Evolutionary conservation across 768 basidiomycete genomes (phyloP).

Genomic region (Tylopilus subfusipes): DNA sequence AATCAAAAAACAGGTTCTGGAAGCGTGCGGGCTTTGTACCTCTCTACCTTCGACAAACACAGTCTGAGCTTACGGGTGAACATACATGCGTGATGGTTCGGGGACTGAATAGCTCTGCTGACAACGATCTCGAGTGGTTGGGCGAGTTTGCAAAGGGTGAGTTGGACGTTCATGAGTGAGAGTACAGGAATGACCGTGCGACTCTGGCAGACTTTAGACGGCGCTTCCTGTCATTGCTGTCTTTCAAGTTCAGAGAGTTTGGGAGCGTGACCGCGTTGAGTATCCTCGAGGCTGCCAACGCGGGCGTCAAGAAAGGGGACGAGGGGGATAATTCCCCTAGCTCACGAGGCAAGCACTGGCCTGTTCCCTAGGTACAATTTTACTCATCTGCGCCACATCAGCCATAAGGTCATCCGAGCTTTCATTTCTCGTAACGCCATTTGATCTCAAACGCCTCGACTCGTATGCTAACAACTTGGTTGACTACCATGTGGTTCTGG

Average conservation of each 20-base stretch:
- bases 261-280: slow-evolving; percentile 83
- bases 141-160: slow-evolving; percentile 82
- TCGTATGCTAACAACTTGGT: slow-evolving; percentile 95
- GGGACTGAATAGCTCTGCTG: slow-evolving; percentile 66
- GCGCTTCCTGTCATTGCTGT: slow-evolving; percentile 84
- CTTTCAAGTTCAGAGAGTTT: slow-evolving; percentile 95
- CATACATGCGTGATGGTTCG: slow-evolving; percentile 95
- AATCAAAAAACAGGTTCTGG: slow-evolving; percentile 69
- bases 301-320: slow-evolving; percentile 46
- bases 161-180: slow-evolving; percentile 1
- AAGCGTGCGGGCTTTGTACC: slow-evolving; percentile 91
- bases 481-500: slow-evolving; percentile 94
- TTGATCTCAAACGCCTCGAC: slow-evolving; percentile 93
- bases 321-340: slow-evolving; percentile 33
- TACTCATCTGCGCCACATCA: not conserved
- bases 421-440: slow-evolving; percentile 71
- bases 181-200: not conserved
- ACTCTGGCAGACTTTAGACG: slow-evolving; percentile 76
- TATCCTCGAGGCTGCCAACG: slow-evolving; percentile 80
- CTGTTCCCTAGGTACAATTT: not conserved
- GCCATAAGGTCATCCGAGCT: slow-evolving; percentile 42
- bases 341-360: slow-evolving; percentile 32
- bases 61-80: slow-evolving; percentile 94
- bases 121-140: slow-evolving; percentile 74
- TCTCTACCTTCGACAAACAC: slow-evolving; percentile 88